Evolutionary conservation across 805 yeast species (phyloP).

Genomic region (Saccharomycopsis sp.): DNA sequence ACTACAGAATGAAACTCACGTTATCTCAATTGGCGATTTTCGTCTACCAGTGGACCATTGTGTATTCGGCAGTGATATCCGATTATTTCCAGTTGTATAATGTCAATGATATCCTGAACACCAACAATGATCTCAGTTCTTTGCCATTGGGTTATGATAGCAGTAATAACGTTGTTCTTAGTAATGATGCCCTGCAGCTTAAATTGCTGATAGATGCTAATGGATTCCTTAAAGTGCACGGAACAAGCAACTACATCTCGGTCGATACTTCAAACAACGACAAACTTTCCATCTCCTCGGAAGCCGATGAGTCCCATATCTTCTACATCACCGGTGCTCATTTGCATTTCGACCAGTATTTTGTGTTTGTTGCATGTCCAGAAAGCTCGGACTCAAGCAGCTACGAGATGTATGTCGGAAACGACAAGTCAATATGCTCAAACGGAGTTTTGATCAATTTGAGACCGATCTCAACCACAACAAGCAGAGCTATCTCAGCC

Average conservation of each 20-base stretch:
- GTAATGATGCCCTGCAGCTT: not conserved
- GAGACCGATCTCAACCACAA: constrained; percentile 11
- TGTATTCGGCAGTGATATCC: constrained; percentile 24
- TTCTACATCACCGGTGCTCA: constrained; percentile 15
- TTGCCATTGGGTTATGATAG: constrained; percentile 6
- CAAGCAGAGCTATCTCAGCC: constrained; percentile 4
- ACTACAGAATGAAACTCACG: not conserved
- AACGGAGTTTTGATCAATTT: constrained; percentile 13
- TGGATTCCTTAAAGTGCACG: constrained; percentile 8
- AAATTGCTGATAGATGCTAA: constrained; percentile 16
- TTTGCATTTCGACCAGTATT: constrained; percentile 15
- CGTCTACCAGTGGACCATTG: not conserved
- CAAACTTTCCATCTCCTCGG: constrained; percentile 2
- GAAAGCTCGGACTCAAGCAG: not conserved
- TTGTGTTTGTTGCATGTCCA: constrained; percentile 16
- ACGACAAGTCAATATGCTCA: constrained; percentile 11
- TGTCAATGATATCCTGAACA: constrained; percentile 15
- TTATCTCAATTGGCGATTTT: not conserved
- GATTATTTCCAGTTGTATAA: constrained; percentile 25
- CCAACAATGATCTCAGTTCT: not conserved
- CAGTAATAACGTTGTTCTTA: constrained; percentile 6
- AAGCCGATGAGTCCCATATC: constrained; percentile 9
- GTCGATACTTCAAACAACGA: constrained; percentile 9
- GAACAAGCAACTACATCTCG: constrained; percentile 7
- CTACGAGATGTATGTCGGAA: constrained; percentile 14